Base-by-base conservation (phyloP, 2,329 filamentous ascomycete species). In the Exophiala sp. region DNA sequence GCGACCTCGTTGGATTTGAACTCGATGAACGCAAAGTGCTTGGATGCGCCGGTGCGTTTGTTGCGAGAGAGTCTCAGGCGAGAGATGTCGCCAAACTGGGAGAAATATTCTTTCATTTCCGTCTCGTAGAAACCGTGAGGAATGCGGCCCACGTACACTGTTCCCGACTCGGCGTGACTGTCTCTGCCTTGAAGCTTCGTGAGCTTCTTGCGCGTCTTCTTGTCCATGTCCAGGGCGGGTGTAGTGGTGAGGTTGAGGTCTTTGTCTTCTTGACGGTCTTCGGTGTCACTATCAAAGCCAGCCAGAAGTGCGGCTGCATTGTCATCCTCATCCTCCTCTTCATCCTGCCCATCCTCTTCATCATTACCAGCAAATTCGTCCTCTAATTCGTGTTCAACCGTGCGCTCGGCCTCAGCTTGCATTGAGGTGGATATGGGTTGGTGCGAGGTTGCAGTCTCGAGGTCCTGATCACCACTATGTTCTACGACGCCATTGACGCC, bases 111-210 rank as follows among this genome's bases (percentile, higher is more conserved):
- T 64, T 84, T 85, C 87, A 99, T 95, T 75, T 97, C 88, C 66
- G 91, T 83, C 75, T 99, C 94, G 79, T 92, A 97, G 83, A 99
- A 99, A 74, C 94, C 89, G 74, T 94, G 89, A 36, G 91, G 91
- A 56, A 96, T 86, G 61, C 91, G 89, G 51, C 81, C 91, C 65
- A 99, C 80, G 74, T 96, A 97, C 66, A 97, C 80, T 38, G 94
- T 86, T 43, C 91, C 92, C 1, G 88, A 83, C 64, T 63, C 58
- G 71, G 71, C 50, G 62, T 65, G 50, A 46, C 68, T 69, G 36
- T 74, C 72, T 58, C 76, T 74, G 64, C 78, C 75, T 49, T 74
- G 69, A 46, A 76, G 75, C 62, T 78, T 77, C 56, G 76, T 71
- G 46, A 84, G 70, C 63, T 76, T 77, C 63, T 75, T 76, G 65